Evolutionary conservation across 352 stramenopile species (phyloP).

Genomic region (Thraustochytrium striatum): DNA sequence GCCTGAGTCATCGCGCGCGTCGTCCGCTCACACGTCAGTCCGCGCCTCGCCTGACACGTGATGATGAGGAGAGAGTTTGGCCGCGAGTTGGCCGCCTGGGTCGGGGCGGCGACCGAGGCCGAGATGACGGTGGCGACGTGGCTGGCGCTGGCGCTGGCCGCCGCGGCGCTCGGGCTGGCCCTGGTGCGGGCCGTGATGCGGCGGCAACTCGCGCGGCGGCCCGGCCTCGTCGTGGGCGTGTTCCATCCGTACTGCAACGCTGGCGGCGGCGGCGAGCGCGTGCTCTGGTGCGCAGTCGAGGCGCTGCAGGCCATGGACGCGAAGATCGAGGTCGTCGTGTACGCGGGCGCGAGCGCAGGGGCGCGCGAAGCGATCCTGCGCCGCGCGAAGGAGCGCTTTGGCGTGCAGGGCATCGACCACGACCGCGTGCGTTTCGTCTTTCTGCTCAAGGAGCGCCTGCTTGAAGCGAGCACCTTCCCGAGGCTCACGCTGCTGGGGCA

Average conservation of each 20-base stretch:
- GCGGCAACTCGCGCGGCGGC: background rate
- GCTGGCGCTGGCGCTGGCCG: background rate
- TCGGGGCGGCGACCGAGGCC: too few relatives aligned
- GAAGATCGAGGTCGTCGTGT: conserved; percentile 67
- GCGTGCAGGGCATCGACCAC: conserved; percentile 70
- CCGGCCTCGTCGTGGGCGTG: background rate
- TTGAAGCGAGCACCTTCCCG: conserved; percentile 60
- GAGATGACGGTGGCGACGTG: too few relatives aligned
- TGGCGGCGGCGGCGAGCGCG: conserved; percentile 93
- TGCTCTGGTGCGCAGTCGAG: conserved; percentile 92
- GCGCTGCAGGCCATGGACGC: conserved; percentile 65
- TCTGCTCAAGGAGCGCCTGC: background rate
- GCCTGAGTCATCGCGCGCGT: background rate
- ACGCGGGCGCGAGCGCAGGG: conserved; percentile 42
- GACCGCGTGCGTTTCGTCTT: conserved; percentile 63
- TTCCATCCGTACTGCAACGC: conserved; percentile 60
- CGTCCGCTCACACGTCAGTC: too few relatives aligned
- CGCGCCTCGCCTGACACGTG: too few relatives aligned
- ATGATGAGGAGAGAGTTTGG: too few relatives aligned
- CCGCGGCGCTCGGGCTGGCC: background rate
- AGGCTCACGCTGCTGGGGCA: conserved; percentile 92
- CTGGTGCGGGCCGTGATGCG: background rate
- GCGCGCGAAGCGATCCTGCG: conserved; percentile 54
- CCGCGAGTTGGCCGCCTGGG: too few relatives aligned
- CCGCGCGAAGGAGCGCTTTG: conserved; percentile 73